phyloP scores from a whole-genome alignment of 2,329 filamentous ascomycete species.

The Pyrenochaeta sp. region DNA sequence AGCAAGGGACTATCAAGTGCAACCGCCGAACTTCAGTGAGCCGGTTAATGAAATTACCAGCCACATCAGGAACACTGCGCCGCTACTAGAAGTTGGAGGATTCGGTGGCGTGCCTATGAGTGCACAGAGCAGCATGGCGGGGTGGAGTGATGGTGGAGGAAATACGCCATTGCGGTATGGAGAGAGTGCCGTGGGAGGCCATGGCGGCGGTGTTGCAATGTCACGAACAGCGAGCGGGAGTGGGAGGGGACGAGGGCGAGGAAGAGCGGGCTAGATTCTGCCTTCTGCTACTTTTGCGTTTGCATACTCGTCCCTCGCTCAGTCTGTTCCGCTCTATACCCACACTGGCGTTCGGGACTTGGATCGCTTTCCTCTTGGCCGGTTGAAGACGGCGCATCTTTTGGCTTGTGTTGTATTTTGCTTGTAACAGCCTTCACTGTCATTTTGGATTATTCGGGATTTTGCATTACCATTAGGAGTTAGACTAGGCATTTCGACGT shows the following conservation, averaged over 20 bases:
- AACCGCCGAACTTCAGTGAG: conserved; percentile 42
- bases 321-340: neutral
- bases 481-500: neutral
- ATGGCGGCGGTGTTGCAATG: conserved; percentile 47
- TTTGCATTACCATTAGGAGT: neutral
- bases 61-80: conserved; percentile 37
- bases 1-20: conserved; percentile 45
- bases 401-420: neutral
- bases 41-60: conserved; percentile 46
- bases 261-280: conserved; percentile 16
- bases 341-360: neutral
- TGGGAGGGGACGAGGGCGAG: conserved; percentile 44
- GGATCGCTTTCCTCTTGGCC: neutral
- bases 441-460: neutral
- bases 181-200: conserved; percentile 32
- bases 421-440: neutral
- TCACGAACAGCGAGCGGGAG: conserved; percentile 48
- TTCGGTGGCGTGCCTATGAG: conserved; percentile 52
- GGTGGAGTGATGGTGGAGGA: conserved; percentile 46
- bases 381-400: neutral
- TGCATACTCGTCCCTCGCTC: neutral
- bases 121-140: conserved; percentile 48
- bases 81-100: conserved; percentile 44
- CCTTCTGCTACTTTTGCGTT: neutral
- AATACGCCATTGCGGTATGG: conserved; percentile 48